Base-by-base conservation (phyloP, 257 asterid genomes). In the Ophiorrhiza pumila region DNA sequence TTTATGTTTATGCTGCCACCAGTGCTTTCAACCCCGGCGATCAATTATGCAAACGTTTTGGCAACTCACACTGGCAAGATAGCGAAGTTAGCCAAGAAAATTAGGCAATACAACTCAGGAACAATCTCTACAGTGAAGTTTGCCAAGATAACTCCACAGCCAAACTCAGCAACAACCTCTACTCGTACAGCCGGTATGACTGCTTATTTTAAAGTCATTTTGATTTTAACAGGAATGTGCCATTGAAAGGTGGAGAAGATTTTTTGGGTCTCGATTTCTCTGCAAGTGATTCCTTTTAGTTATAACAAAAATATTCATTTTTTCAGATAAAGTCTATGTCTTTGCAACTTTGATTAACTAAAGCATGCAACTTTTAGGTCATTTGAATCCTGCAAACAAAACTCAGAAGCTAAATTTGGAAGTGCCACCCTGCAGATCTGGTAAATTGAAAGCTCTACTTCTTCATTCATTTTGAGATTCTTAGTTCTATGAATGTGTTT, bases 391-490 rank as follows among this genome's bases (percentile, higher is more conserved):
- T 43, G 78, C 81, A 25, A 80, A 83, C 65, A 76, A 83, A 29
- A 31, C 75, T 11, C 81, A 64, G 74, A 89, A 80, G 84, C 76
- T 86, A 75, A 89, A 90, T 86, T 77, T 80, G 85, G 96, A 89
- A 39, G 84, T 93, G 27, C 91, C 98, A 53, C 96, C 97, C 46
- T 97, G 91, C 83, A 91, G 98, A 86, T 96, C 98, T 70, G 97
- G 97, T 93, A 78, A 80, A 64, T 64, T 25, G 17, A n/a, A 42
- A 46, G 39, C 45, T 18, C 4, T 12, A 81, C 72, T 56, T 12
- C 73, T 59, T 74, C 25, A 23, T 65, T 45, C 11, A 23, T 77
- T 65, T 65, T 60, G 23, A 9, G 5, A 45, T 29, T n/a, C 9
- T 9, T 42, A 25, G 53, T 75, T 37, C 7, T 9, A 17, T 59